phyloP scores from a whole-genome alignment of 164 flowering plant genomes.

The Nelumbo lutea region DNA sequence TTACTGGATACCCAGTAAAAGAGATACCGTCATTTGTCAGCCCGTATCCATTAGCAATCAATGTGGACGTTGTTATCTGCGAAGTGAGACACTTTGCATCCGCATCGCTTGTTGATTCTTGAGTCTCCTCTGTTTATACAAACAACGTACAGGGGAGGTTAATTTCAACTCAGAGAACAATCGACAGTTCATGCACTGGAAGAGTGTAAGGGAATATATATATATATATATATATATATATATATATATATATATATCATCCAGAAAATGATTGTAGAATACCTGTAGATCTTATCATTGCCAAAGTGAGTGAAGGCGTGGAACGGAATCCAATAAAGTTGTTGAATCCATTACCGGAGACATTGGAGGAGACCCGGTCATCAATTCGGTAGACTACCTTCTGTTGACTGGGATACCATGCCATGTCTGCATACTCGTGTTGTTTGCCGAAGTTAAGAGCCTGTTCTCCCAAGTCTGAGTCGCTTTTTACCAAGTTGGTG shows the following conservation, averaged over 20 bases:
- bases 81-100: conserved; percentile 44
- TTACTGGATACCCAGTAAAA: conserved; percentile 58
- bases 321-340: conserved; percentile 48
- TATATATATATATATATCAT: no score
- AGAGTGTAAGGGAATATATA: no score
- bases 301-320: conserved; percentile 26
- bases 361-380: conserved; percentile 38
- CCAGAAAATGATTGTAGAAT: no score
- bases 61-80: conserved; percentile 12
- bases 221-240: no score
- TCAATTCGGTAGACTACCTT: conserved; percentile 49
- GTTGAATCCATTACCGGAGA: conserved; percentile 38
- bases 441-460: conserved; percentile 38
- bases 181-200: no score
- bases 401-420: conserved; percentile 42
- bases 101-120: conserved; percentile 34
- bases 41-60: conserved; percentile 13
- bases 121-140: conserved; percentile 41
- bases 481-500: conserved; percentile 28
- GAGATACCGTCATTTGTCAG: conserved; percentile 44
- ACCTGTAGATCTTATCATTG: conserved; percentile 38
- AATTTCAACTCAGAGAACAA: no score
- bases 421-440: conserved; percentile 48
- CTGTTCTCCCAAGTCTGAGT: conserved; percentile 47
- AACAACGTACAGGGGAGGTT: no score